A percentile compares a stretch with the other conserved stretches of the same genome.
phyloP scores from a whole-genome alignment of 345 rosid species.

The Moricandia moricandioides region DNA sequence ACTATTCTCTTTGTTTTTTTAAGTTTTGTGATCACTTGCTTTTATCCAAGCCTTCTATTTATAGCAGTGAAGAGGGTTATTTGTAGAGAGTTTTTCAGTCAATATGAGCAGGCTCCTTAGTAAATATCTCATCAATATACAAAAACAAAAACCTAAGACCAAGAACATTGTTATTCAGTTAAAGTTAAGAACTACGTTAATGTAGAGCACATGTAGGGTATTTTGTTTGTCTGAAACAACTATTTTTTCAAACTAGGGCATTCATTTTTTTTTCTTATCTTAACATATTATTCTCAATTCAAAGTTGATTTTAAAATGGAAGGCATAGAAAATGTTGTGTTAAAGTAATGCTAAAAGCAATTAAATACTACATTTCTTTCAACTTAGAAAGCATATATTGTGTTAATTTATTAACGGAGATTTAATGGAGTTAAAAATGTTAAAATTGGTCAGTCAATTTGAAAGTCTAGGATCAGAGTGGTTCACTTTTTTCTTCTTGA shows the following conservation, averaged over 20 bases:
- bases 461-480: background rate
- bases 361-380: background rate
- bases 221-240: background rate
- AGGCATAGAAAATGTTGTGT: background rate
- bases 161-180: background rate
- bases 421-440: background rate
- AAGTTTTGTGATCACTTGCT: conserved; percentile 1
- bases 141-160: background rate
- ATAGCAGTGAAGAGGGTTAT: background rate
- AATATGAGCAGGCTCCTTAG: conserved; percentile 5
- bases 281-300: background rate
- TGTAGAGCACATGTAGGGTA: background rate
- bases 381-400: background rate
- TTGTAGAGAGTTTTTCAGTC: background rate
- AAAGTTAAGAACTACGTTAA: background rate
- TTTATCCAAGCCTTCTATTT: background rate
- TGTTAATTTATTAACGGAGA: no score
- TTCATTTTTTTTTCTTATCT: background rate
- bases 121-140: background rate
- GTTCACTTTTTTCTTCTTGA: background rate
- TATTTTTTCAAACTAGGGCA: no score
- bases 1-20: background rate
- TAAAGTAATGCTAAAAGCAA: background rate
- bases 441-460: background rate
- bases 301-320: background rate